A percentile compares a stretch with the other conserved stretches of the same genome.
Evolutionary conservation across 2,329 filamentous ascomycete genomes (phyloP).

Genomic region (Cercospora janseana): DNA sequence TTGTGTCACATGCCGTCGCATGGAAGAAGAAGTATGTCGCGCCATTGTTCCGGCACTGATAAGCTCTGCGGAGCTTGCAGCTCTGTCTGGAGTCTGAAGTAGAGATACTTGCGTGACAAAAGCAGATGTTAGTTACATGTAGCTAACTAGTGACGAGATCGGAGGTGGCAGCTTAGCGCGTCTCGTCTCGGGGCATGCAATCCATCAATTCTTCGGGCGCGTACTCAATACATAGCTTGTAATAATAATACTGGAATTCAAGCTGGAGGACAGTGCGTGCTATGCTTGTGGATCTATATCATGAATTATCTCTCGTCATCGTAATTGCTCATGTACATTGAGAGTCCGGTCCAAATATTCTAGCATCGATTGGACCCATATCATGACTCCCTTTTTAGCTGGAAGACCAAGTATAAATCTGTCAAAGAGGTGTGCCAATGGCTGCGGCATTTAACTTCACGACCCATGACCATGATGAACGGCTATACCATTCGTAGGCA

Average conservation of each 20-base stretch:
- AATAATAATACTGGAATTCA: background rate
- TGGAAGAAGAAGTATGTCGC: conserved; percentile 1
- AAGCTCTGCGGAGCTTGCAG: conserved; percentile 13
- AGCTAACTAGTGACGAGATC: background rate
- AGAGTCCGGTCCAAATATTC: background rate
- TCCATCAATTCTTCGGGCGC: too few species aligned
- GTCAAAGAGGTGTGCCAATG: conserved; percentile 1
- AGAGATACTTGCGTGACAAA: conserved; percentile 6
- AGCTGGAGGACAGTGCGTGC: background rate
- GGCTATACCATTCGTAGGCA: conserved; percentile 13
- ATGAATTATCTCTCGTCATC: background rate
- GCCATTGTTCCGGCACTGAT: conserved; percentile 7
- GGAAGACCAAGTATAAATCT: too few species aligned
- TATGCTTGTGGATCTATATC: background rate
- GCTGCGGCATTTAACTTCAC: background rate
- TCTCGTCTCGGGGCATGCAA: too few species aligned
- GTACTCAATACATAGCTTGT: background rate
- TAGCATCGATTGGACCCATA: too few species aligned
- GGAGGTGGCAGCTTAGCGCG: background rate
- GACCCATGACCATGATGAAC: background rate
- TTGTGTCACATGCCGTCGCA: background rate
- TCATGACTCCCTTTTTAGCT: too few species aligned
- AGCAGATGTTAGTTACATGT: background rate
- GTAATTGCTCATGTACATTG: conserved; percentile 1
- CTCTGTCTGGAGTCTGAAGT: background rate